A percentile compares a stretch with the other conserved stretches of the same genome.
phyloP scores from a whole-genome alignment of 768 basidiomycete species.

The Hebeloma cylindrosporum region DNA sequence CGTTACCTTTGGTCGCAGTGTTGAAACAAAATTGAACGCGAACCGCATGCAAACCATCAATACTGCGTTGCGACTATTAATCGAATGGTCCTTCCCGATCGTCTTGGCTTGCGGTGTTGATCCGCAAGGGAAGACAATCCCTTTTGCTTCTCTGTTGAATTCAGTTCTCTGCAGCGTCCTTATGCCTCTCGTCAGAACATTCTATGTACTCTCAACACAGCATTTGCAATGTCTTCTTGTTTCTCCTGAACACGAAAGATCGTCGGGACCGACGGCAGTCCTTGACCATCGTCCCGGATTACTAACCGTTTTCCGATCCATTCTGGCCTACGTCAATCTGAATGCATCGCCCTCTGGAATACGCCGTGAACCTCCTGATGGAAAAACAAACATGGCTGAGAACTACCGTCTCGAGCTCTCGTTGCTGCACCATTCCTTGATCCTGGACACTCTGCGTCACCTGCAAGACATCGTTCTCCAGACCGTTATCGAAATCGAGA shows the following conservation, averaged over 20 bases:
- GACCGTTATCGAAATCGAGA: neutral
- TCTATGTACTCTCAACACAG: too few relatives aligned
- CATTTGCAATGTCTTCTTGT: too few relatives aligned
- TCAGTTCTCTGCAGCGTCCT: neutral
- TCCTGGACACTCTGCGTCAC: slow-evolving; percentile 40
- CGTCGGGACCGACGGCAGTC: too few relatives aligned
- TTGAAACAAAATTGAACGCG: slow-evolving; percentile 11
- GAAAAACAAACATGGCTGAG: neutral
- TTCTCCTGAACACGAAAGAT: too few relatives aligned
- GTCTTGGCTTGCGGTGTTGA: neutral
- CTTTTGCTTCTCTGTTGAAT: too few relatives aligned
- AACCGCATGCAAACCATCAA: slow-evolving; percentile 22
- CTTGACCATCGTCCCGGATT: too few relatives aligned
- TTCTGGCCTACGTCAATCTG: too few relatives aligned
- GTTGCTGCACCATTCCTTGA: slow-evolving; percentile 28
- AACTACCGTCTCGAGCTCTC: slow-evolving; percentile 6
- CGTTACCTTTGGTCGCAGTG: slow-evolving; percentile 11
- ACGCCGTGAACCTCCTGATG: too few relatives aligned
- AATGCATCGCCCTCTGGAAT: slow-evolving; percentile 16
- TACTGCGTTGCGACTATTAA: neutral
- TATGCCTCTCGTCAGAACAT: too few relatives aligned
- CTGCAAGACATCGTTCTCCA: slow-evolving; percentile 31
- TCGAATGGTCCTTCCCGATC: neutral
- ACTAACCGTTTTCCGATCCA: too few relatives aligned
- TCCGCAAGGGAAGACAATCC: too few relatives aligned